phyloP scores from a whole-genome alignment of 768 basidiomycete species.

The Tulasnella sp. region DNA sequence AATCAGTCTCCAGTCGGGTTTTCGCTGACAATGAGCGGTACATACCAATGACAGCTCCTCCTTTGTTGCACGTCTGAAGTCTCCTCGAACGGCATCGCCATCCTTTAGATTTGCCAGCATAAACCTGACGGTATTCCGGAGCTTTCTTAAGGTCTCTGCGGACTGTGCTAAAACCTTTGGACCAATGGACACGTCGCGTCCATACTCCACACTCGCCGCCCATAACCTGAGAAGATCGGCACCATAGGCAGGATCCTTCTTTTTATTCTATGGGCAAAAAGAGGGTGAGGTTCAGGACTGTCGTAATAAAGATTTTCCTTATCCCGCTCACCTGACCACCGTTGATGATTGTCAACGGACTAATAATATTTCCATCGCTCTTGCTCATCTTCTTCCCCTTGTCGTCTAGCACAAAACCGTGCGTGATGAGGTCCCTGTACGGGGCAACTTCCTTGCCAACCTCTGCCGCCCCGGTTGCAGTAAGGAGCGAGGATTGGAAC shows the following conservation, averaged over 20 bases:
- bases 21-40: slow-evolving; percentile 11
- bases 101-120: slow-evolving; percentile 69
- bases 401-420: slow-evolving; percentile 94
- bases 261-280: slow-evolving; percentile 43
- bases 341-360: slow-evolving; percentile 69
- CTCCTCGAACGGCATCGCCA: slow-evolving; percentile 24
- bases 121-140: slow-evolving; percentile 81
- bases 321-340: slow-evolving; percentile 54
- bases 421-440: slow-evolving; percentile 78
- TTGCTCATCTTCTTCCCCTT: slow-evolving; percentile 95
- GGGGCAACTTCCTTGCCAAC: slow-evolving; percentile 38
- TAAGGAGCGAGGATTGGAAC: slow-evolving; percentile 95
- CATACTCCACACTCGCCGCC: slow-evolving; percentile 86
- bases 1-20: neutral
- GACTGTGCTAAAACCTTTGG: slow-evolving; percentile 66
- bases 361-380: slow-evolving; percentile 83
- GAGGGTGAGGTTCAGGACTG: neutral
- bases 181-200: slow-evolving; percentile 81
- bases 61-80: slow-evolving; percentile 22
- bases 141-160: slow-evolving; percentile 67
- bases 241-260: slow-evolving; percentile 71
- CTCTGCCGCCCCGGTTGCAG: slow-evolving; percentile 52
- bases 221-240: slow-evolving; percentile 82
- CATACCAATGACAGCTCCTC: slow-evolving; percentile 59
- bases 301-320: slow-evolving; percentile 24